Conservation (phyloP, 495 filamentous ascomycete genomes). For the Parmelia sp. region DNA sequence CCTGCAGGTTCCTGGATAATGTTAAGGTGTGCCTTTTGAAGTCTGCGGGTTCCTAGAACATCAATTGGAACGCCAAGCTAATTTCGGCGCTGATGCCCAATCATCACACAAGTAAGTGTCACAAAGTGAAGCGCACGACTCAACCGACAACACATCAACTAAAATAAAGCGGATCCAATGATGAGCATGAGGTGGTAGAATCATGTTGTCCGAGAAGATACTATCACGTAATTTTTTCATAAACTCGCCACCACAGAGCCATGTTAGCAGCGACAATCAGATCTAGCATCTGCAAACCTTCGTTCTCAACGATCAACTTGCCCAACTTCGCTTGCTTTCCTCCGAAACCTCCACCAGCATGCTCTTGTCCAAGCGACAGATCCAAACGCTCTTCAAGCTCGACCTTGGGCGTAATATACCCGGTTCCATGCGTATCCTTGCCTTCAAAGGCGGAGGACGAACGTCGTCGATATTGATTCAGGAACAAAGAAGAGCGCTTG, state of each 20-base stretch:
- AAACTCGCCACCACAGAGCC: conserved; percentile 87
- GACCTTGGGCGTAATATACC: conserved; percentile 13
- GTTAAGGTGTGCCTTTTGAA: background rate
- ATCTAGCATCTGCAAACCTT: conserved; percentile 94
- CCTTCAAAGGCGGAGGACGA: conserved; percentile 18
- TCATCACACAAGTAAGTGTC: conserved; percentile 3
- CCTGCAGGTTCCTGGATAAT: conserved; percentile 12
- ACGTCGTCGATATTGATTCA: conserved; percentile 8
- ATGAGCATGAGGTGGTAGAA: background rate
- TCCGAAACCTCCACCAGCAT: conserved; percentile 70
- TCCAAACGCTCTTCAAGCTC: conserved; percentile 48
- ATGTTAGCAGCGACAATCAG: conserved; percentile 85
- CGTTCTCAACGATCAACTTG: conserved; percentile 84
- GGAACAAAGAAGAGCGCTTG: conserved; percentile 20
- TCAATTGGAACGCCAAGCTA: conserved; percentile 16
- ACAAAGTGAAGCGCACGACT: conserved; percentile 8
- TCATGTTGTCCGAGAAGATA: background rate
- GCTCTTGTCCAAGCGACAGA: conserved; percentile 67
- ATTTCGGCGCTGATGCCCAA: conserved; percentile 21
- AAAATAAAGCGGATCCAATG: background rate
- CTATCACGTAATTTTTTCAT: conserved; percentile 46
- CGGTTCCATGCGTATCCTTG: conserved; percentile 19
- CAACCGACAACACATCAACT: conserved; percentile 11
- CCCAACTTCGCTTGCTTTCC: conserved; percentile 87
- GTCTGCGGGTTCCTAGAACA: background rate